Evolutionary conservation across 148 eudicot species (phyloP).

Genomic region (Rhododendron ferrugineum): DNA sequence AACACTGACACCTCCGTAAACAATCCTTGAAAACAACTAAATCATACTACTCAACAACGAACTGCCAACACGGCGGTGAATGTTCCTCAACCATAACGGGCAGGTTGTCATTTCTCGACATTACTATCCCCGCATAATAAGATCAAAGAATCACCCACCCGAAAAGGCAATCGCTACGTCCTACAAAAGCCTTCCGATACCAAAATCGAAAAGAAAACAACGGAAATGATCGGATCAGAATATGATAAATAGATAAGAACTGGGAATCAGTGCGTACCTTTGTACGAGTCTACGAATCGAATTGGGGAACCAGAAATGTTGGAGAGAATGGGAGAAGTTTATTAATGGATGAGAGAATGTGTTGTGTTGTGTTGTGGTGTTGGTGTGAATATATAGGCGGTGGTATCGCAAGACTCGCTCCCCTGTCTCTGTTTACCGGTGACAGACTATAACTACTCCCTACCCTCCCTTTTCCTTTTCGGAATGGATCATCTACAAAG

Average conservation of each 20-base stretch:
- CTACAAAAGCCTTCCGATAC: background rate
- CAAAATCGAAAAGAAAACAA: background rate
- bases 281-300: background rate
- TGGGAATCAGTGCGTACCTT: background rate
- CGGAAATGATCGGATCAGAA: background rate
- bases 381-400: background rate
- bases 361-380: background rate
- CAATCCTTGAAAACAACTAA: no score
- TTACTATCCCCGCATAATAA: no score
- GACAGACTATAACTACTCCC: background rate
- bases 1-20: background rate
- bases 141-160: background rate
- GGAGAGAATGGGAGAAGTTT: background rate
- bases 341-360: background rate
- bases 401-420: constrained; percentile 2
- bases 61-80: background rate
- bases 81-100: background rate
- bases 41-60: background rate
- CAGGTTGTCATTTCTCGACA: background rate
- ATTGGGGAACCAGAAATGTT: background rate
- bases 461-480: background rate
- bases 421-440: background rate
- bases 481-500: background rate
- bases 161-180: background rate
- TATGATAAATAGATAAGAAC: background rate